Evolutionary conservation across 169 alveolate genomes (phyloP), one percentile per base, ranked within the genome.

Genomic region (Ichthyophthirius multifiliis): DNA sequence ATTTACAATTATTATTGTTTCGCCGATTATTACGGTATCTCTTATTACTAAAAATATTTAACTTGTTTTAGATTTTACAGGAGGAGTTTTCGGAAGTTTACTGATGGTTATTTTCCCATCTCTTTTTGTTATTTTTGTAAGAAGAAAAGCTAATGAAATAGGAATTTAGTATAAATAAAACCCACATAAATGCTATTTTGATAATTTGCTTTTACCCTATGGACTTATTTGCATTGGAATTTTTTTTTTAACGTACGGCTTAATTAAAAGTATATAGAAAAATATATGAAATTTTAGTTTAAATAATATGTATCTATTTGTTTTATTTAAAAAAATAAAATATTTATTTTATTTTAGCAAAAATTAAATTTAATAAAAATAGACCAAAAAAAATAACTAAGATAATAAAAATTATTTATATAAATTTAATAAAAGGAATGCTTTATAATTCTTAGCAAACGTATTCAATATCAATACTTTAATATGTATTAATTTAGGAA

Each of bases 41-140:
- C 20, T 67, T n/a, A 20, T 44, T 6, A 62, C 45, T 20, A 67
- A 67, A 39, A 67, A 67, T 13, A 67, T 67, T 37, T 16, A 67
- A 67, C 18, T 34, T 39, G 77, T 67, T 0, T n/a, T 67, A 2
- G 46, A 39, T 39, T 35, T 41, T 41, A 3, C 30, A 35, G 43
- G 62, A 37, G 77, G 77, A 6, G 30, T 67, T 18, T 67, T 67
- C 20, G 77, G 77, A 3, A 27, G 35, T 34, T 15, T 67, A 32
- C 35, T 67, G 20, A 67, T 67, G 23, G 41, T 35, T n/a, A 30
- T 67, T 23, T 37, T 67, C 18, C 77, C 77, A 2, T 67, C 77
- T 15, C n/a, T 41, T 20, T 67, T 67, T 18, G 55, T 37, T 3
- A 67, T 67, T 16, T 67, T 31, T 20, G 46, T 62, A 9, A 67